These are phyloP conservation scores for Pseudomicrostroma phylloplanum DNA, from an alignment of 1,284 basidiomycete species.

Conservation along the genomic window DNA sequence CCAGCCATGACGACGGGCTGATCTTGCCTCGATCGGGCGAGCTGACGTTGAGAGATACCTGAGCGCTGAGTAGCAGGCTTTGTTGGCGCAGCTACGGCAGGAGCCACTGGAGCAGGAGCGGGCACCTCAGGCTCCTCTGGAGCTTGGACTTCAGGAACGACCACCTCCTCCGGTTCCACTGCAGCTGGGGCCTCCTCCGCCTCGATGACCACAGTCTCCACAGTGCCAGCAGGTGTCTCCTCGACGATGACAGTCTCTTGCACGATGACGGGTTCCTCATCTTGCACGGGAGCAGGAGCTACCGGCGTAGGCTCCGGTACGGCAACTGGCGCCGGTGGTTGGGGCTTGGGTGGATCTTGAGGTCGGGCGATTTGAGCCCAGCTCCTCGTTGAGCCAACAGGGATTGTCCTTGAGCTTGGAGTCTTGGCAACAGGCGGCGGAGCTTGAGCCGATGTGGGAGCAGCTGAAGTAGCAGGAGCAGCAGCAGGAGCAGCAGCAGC, in stretches of 20 bases:
- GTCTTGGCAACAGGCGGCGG: conserved; percentile 21
- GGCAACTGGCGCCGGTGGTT: conserved; percentile 9
- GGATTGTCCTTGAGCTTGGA: conserved; percentile 15
- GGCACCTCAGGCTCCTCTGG: neutral
- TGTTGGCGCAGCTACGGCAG: conserved; percentile 11
- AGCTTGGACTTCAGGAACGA: conserved; percentile 2
- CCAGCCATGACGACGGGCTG: conserved; percentile 48
- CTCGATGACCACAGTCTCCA: conserved; percentile 7
- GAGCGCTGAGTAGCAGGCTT: conserved; percentile 24
- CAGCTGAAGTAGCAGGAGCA: conserved; percentile 18
- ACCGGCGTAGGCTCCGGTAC: conserved; percentile 6
- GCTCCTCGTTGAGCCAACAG: conserved; percentile 28
- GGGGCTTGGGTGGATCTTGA: conserved; percentile 32
- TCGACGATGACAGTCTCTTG: neutral
- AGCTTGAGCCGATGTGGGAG: conserved; percentile 16
- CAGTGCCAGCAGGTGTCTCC: conserved; percentile 5
- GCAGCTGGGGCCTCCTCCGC: neutral
- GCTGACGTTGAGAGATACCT: conserved; percentile 23
- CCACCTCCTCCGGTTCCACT: no score
- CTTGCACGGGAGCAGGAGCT: conserved; percentile 8
- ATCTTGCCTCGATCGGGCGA: conserved; percentile 44
- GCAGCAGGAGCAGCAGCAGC: conserved; percentile 15
- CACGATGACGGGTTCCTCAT: conserved; percentile 13
- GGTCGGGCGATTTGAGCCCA: conserved; percentile 47
- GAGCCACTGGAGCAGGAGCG: conserved; percentile 2